These are phyloP conservation scores for Boletus rubroflammeus DNA, from an alignment of 768 basidiomycete species.

Conservation along the genomic window DNA sequence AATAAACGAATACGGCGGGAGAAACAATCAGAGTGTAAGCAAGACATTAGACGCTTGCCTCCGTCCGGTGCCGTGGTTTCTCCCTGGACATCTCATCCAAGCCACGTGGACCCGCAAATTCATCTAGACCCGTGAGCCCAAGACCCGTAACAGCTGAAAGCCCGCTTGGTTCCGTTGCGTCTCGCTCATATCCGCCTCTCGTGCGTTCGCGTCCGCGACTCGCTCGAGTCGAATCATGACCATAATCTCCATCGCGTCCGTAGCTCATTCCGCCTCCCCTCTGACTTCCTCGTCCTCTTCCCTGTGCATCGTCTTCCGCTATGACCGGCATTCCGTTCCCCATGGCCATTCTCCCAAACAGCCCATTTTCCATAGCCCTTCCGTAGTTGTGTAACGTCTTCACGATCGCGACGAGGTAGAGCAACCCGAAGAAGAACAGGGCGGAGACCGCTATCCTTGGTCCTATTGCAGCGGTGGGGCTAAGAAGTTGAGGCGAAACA, in stretches of 20 bases:
- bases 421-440: slow-evolving; percentile 52
- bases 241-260: neutral
- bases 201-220: slow-evolving; percentile 14
- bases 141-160: slow-evolving; percentile 29
- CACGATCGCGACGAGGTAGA: slow-evolving; percentile 62
- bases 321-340: neutral
- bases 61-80: slow-evolving; percentile 7
- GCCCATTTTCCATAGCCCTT: neutral
- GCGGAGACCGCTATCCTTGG: slow-evolving; percentile 54
- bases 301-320: neutral
- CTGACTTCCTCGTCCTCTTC: neutral
- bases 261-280: neutral
- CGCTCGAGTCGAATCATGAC: neutral
- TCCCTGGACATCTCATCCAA: slow-evolving; percentile 12
- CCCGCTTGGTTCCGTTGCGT: slow-evolving; percentile 8
- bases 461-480: slow-evolving; percentile 39
- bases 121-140: slow-evolving; percentile 26
- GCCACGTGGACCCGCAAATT: slow-evolving; percentile 5
- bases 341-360: neutral
- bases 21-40: neutral
- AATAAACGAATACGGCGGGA: neutral
- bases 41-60: neutral
- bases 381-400: slow-evolving; percentile 62
- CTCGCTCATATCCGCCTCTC: slow-evolving; percentile 1
- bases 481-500: slow-evolving; percentile 34